Percentiles rank a stretch among this genome's conserved stretches.
phyloP scores from a whole-genome alignment of 176 grass and related monocot genomes.

The Microstegium vimineum region DNA sequence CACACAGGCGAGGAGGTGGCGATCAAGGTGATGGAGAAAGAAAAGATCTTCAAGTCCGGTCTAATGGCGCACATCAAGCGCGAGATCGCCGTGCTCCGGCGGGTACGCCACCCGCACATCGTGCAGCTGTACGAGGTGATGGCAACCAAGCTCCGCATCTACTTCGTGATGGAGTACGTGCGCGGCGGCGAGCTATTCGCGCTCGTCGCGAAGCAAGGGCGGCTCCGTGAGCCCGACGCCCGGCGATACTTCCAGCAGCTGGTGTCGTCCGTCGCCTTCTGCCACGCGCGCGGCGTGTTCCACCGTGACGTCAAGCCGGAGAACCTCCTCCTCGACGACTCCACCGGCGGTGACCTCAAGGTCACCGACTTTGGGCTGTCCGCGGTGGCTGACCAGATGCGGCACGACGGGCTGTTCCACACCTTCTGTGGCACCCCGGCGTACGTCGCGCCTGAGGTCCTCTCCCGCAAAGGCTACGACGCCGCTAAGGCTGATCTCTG shows the following conservation, averaged over 20 bases:
- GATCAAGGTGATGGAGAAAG: slow-evolving; percentile 95
- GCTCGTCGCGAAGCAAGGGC: slow-evolving; percentile 61
- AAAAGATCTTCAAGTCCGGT: slow-evolving; percentile 73
- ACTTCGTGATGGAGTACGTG: slow-evolving; percentile 99
- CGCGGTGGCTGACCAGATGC: slow-evolving; percentile 79
- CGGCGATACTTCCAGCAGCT: slow-evolving; percentile 94
- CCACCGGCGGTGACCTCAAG: slow-evolving; percentile 89
- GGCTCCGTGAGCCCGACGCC: slow-evolving; percentile 56
- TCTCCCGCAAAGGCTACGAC: slow-evolving; percentile 68
- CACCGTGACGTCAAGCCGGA: slow-evolving; percentile 98
- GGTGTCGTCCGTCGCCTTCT: slow-evolving; percentile 85
- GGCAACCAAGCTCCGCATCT: slow-evolving; percentile 94
- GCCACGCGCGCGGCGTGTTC: slow-evolving; percentile 93
- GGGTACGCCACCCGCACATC: slow-evolving; percentile 90
- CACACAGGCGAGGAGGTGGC: slow-evolving; percentile 66
- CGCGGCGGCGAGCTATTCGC: slow-evolving; percentile 95
- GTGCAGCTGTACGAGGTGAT: slow-evolving; percentile 94
- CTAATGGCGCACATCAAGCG: slow-evolving; percentile 82
- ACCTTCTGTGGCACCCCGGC: slow-evolving; percentile 98
- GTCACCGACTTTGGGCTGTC: slow-evolving; percentile 88
- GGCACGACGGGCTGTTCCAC: slow-evolving; percentile 84
- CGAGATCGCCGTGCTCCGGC: slow-evolving; percentile 85
- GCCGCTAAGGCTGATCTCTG: slow-evolving; percentile 77
- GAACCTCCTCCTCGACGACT: slow-evolving; percentile 86
- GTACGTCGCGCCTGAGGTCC: slow-evolving; percentile 92